Conservation (phyloP, 106 monocot genomes). For the Dactylorhiza incarnata region DNA sequence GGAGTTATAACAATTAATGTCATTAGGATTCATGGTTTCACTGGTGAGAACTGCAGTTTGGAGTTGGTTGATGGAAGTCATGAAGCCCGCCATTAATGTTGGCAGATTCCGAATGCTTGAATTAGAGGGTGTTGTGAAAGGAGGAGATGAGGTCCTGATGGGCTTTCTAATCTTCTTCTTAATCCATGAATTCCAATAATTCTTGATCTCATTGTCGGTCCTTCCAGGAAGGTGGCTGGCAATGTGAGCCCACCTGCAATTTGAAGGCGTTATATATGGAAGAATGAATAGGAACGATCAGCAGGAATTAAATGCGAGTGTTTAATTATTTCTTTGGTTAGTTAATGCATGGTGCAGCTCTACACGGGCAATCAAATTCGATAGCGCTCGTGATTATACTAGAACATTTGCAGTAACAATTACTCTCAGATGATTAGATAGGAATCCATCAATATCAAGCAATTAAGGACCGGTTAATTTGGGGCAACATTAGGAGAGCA, state of each 20-base stretch:
- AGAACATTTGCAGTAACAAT: too few species aligned
- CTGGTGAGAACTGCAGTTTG: slow-evolving; percentile 13
- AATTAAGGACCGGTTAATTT: too few species aligned
- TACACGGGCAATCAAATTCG: too few species aligned
- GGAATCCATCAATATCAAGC: too few species aligned
- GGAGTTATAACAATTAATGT: background rate
- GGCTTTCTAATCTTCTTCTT: slow-evolving; percentile 60
- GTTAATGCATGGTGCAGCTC: background rate
- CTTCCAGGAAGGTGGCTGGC: slow-evolving; percentile 67
- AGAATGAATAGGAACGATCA: background rate
- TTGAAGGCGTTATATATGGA: background rate
- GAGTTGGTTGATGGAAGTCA: slow-evolving; percentile 15
- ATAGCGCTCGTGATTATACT: too few species aligned
- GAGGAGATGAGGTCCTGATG: slow-evolving; percentile 1
- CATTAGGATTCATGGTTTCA: slow-evolving; percentile 6
- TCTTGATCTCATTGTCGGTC: slow-evolving; percentile 73
- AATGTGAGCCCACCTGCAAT: slow-evolving; percentile 64
- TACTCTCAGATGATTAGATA: too few species aligned
- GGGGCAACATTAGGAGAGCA: too few species aligned
- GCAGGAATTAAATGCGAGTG: background rate
- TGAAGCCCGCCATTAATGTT: background rate
- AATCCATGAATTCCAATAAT: slow-evolving; percentile 79
- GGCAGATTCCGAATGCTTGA: slow-evolving; percentile 1
- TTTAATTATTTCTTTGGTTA: background rate
- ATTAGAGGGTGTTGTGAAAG: background rate